Percentiles rank a stretch among this genome's conserved stretches.
Conservation (phyloP, 768 basidiomycete genomes). For the Boletus rubroflammeus region DNA sequence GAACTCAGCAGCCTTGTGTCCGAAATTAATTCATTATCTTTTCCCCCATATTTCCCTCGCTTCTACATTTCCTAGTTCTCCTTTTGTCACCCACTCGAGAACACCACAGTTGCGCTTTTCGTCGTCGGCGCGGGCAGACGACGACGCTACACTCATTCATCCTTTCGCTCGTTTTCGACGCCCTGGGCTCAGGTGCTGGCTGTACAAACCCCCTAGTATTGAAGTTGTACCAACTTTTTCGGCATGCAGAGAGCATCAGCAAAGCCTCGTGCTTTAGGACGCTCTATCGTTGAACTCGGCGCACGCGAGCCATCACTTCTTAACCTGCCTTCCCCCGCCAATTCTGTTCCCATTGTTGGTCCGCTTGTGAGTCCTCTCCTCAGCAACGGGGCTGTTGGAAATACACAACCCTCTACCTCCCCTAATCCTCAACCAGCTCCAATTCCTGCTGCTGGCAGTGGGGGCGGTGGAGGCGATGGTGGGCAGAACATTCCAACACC, state of each 20-base stretch:
- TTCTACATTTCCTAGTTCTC: background rate
- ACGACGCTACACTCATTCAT: conserved; percentile 22
- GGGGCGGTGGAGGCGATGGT: background rate
- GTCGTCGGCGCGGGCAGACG: conserved; percentile 12
- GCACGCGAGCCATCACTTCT: conserved; percentile 40
- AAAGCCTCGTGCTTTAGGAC: conserved; percentile 11
- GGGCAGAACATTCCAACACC: background rate
- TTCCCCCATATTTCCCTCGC: conserved; percentile 9
- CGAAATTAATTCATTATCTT: conserved; percentile 3
- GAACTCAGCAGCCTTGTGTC: conserved; percentile 9
- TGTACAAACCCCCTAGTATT: background rate
- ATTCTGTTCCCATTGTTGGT: conserved; percentile 39
- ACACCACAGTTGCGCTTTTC: background rate
- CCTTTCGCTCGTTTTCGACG: conserved; percentile 15
- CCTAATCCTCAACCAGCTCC: conserved; percentile 2
- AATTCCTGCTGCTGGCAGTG: background rate
- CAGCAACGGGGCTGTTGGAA: conserved; percentile 10
- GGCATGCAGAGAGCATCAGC: conserved; percentile 13
- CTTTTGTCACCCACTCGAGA: background rate
- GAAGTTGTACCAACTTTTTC: conserved; percentile 5
- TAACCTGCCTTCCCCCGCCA: conserved; percentile 29
- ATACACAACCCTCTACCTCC: conserved; percentile 1
- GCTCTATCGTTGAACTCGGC: conserved; percentile 20
- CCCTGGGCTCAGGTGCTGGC: background rate
- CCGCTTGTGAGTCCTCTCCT: conserved; percentile 36